Percentiles rank a stretch among this genome's conserved stretches.
phyloP scores from a whole-genome alignment of 345 rosid genomes.

The Brassica nigra region DNA sequence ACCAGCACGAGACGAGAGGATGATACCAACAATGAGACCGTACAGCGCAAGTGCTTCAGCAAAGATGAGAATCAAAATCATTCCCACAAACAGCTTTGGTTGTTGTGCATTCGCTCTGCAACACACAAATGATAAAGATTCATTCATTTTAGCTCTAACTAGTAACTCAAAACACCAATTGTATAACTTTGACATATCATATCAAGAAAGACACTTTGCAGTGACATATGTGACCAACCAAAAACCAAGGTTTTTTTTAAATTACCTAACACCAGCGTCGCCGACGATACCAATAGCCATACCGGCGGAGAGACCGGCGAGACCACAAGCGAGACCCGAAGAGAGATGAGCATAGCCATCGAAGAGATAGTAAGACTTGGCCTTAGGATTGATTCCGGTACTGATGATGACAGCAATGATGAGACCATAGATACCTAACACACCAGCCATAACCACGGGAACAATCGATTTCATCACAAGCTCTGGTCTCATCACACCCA shows the following conservation, averaged over 20 bases:
- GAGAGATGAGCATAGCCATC: constrained; percentile 85
- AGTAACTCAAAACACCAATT: not conserved
- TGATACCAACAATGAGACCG: constrained; percentile 91
- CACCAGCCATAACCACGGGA: constrained; percentile 90
- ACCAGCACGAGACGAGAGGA: constrained; percentile 93
- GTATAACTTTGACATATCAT: no score
- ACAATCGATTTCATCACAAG: constrained; percentile 88
- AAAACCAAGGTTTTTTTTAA: no score
- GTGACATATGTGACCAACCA: not conserved
- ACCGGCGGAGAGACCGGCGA: constrained; percentile 46
- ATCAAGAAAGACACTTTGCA: not conserved
- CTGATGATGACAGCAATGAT: constrained; percentile 85
- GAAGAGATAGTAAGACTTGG: constrained; percentile 73
- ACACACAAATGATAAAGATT: not conserved
- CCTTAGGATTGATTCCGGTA: constrained; percentile 83
- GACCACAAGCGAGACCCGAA: constrained; percentile 57
- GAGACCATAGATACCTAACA: constrained; percentile 77
- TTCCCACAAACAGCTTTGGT: constrained; percentile 91
- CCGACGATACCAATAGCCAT: constrained; percentile 51
- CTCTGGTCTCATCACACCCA: constrained; percentile 94
- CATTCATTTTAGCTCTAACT: not conserved
- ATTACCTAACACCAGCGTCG: constrained; percentile 46
- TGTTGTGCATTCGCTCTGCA: constrained; percentile 95
- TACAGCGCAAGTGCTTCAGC: constrained; percentile 94
- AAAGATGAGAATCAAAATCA: constrained; percentile 92